phyloP scores from a whole-genome alignment of 139 green algal species.

The Micractinium conductrix region DNA sequence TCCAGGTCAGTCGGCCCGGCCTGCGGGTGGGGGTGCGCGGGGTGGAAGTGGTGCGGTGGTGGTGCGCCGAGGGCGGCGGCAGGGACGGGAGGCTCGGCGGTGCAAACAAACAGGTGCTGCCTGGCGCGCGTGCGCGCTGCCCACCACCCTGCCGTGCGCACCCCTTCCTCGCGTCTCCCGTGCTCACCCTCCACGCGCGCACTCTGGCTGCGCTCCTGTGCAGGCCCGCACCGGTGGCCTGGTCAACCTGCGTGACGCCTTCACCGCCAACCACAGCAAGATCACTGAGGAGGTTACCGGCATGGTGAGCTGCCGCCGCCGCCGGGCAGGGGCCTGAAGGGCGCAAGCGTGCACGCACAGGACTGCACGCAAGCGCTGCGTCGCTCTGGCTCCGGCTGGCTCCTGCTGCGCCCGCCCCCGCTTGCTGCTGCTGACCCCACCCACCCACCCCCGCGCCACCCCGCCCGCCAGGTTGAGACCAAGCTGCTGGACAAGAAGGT shows the following conservation, averaged over 20 bases:
- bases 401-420: too few relatives aligned
- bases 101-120: background rate
- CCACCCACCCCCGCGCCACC: background rate
- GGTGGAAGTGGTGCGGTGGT: too few relatives aligned
- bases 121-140: background rate
- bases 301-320: background rate
- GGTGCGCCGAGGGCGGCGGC: too few relatives aligned
- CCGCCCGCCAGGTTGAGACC: slow-evolving; percentile 53
- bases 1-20: slow-evolving; percentile 53
- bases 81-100: too few relatives aligned
- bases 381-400: too few relatives aligned
- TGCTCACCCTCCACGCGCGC: background rate
- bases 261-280: slow-evolving; percentile 28
- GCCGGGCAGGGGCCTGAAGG: too few relatives aligned
- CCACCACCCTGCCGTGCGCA: background rate
- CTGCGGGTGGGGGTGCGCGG: background rate
- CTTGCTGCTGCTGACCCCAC: too few relatives aligned
- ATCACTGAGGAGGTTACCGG: slow-evolving; percentile 47
- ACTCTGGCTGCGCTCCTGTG: background rate
- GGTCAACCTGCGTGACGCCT: slow-evolving; percentile 67
- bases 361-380: too few relatives aligned
- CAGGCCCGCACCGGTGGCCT: slow-evolving; percentile 57
- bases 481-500: slow-evolving; percentile 74
- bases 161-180: background rate
- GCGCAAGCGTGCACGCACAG: too few relatives aligned